A percentile compares a stretch with the other conserved stretches of the same genome.
phyloP scores from a whole-genome alignment of 345 rosid genomes.

The Citrus sp. region DNA sequence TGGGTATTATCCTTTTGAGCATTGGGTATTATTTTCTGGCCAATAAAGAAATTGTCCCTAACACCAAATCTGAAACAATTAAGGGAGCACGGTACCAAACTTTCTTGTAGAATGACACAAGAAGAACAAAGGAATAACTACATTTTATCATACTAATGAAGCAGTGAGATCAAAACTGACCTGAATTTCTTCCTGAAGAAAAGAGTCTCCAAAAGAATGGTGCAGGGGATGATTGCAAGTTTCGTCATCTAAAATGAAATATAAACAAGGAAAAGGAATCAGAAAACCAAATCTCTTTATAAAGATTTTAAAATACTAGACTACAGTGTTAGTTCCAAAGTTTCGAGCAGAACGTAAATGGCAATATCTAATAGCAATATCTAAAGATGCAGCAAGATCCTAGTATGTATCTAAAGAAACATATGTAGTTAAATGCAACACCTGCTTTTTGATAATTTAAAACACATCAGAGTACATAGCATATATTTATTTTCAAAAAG shows the following conservation, averaged over 20 bases:
- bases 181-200: constrained; percentile 97
- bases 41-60: background rate
- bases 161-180: constrained; percentile 33
- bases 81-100: background rate
- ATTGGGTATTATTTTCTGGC: background rate
- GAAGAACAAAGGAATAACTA: constrained; percentile 13
- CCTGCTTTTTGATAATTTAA: background rate
- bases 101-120: background rate
- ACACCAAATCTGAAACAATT: constrained; percentile 1
- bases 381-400: background rate
- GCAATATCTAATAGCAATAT: background rate
- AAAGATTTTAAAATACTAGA: background rate
- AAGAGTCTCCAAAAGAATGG: constrained; percentile 96
- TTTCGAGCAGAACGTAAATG: constrained; percentile 6
- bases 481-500: background rate
- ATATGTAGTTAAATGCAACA: background rate
- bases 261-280: constrained; percentile 12
- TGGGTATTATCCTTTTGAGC: background rate
- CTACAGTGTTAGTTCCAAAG: background rate
- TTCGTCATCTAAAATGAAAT: constrained; percentile 80
- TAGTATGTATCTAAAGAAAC: background rate
- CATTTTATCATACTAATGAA: background rate
- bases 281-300: constrained; percentile 8
- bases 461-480: background rate
- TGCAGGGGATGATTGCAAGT: constrained; percentile 97